A percentile compares a stretch with the other conserved stretches of the same genome.
phyloP scores from a whole-genome alignment of 306 rosid genomes.

The Prinsepia uniflora region DNA sequence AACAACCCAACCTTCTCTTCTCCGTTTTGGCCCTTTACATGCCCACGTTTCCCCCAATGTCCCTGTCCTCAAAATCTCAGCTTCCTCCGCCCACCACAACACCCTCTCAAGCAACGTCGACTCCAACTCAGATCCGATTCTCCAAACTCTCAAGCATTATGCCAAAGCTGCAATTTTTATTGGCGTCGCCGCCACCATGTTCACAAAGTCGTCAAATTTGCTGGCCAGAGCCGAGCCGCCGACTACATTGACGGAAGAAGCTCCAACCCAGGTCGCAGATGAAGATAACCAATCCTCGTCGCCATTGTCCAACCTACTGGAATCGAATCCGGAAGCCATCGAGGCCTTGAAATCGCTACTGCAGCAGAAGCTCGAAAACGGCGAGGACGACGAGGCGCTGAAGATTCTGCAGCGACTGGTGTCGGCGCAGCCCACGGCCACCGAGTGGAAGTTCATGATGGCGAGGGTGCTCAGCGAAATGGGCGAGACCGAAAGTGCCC shows the following conservation, averaged over 20 bases:
- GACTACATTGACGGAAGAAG: constrained; percentile 25
- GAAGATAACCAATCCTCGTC: constrained; percentile 22
- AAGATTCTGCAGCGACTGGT: constrained; percentile 47
- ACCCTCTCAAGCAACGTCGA: not conserved
- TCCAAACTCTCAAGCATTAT: constrained; percentile 37
- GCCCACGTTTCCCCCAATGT: constrained; percentile 2
- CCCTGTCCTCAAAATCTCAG: constrained; percentile 34
- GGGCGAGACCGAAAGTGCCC: constrained; percentile 50
- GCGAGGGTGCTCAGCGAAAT: constrained; percentile 53
- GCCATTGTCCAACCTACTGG: constrained; percentile 55
- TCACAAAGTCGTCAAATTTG: constrained; percentile 35
- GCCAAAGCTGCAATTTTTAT: constrained; percentile 60
- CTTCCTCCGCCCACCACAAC: constrained; percentile 25
- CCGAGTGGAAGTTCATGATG: constrained; percentile 74
- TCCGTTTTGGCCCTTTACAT: constrained; percentile 21
- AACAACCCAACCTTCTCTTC: constrained; percentile 17
- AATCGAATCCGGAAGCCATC: constrained; percentile 50
- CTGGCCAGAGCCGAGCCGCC: constrained; percentile 70
- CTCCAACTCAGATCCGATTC: constrained; percentile 14
- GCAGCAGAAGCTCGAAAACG: constrained; percentile 70
- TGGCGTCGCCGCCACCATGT: constrained; percentile 42
- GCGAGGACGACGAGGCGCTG: constrained; percentile 71
- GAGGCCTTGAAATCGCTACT: constrained; percentile 65
- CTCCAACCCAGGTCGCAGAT: not conserved
- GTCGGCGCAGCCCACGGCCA: constrained; percentile 53